Evolutionary conservation across 2,329 filamentous ascomycete genomes (phyloP), one percentile per base, ranked within the genome.

Genomic region (Pseudogymnoascus sp.): DNA sequence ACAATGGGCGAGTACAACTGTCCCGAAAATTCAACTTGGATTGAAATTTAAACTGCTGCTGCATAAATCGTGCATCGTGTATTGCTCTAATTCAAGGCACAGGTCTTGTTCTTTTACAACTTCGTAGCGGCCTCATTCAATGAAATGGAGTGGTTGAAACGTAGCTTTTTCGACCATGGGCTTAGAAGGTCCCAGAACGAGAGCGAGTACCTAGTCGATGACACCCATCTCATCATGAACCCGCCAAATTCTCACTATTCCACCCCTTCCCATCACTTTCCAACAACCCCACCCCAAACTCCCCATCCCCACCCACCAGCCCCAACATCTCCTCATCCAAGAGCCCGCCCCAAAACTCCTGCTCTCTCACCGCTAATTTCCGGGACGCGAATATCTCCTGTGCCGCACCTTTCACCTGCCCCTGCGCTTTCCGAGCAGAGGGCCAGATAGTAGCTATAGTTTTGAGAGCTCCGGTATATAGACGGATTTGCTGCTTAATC

Each of bases 391-490:
- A 87, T 60, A 93, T 87, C 68, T 92, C 88, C 70, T 89, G 84
- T n/a, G 91, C 90, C 16, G 94, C 89, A 7, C 84, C 84, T 68
- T 86, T 86, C 14, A 96, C 87, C 73, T 94, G 90, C 3, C 81
- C 82, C 65, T 88, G 82, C 1, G 90, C 89, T 88, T 90, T 63
- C 89, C 68, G 66, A 2, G 71, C 71, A 37, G 66, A 65, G 14
- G 70, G 69, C 71, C 71, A 73, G 2, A 72, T 67, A 47, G 67
- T 63, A 63, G 67, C 69, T 10, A 73, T 38, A 0, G 65, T 65
- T 60, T 72, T 72, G n/a, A 73, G 56, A 1, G 70, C 70, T 8
- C 71, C 71, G 1, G 67, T 91, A 66, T 91, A 92, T 12, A 96
- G 82, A 0, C 88, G 84, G 62, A 96, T 88, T 68, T 85, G 86